Conservation (phyloP, 768 basidiomycete genomes). For the Coprinellus micaceus region DNA sequence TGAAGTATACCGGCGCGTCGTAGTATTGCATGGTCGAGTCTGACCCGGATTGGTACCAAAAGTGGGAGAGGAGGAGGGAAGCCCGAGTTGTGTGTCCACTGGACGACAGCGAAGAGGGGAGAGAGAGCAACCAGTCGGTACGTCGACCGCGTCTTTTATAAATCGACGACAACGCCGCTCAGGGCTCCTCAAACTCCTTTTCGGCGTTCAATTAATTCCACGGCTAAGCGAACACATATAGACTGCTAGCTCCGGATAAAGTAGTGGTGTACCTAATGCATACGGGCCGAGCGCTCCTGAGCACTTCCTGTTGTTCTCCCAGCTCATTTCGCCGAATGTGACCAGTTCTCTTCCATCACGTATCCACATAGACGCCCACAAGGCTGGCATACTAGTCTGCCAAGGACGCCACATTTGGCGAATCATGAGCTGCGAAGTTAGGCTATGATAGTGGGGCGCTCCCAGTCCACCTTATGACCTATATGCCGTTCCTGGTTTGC, state of each 20-base stretch:
- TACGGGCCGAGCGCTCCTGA: neutral
- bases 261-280: neutral
- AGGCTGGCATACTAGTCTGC: too few relatives aligned
- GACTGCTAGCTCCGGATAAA: neutral
- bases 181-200: constrained; percentile 1
- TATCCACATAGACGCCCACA: too few relatives aligned
- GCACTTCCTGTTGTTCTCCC: neutral
- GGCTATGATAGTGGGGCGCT: too few relatives aligned
- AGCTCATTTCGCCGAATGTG: too few relatives aligned
- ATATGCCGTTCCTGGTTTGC: too few relatives aligned
- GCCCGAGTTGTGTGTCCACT: neutral
- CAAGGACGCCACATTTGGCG: too few relatives aligned
- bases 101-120: neutral
- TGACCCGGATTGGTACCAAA: neutral
- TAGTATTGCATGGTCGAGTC: neutral
- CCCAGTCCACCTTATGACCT: too few relatives aligned
- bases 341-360: neutral
- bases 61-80: neutral
- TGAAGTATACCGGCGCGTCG: too few relatives aligned
- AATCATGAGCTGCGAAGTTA: too few relatives aligned
- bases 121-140: neutral
- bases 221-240: neutral
- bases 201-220: constrained; percentile 3
- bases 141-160: neutral
- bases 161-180: neutral